Percentiles rank a stretch among this genome's conserved stretches.
Conservation (phyloP, 2,329 filamentous ascomycete species). For the Trichoderma harzianum region DNA sequence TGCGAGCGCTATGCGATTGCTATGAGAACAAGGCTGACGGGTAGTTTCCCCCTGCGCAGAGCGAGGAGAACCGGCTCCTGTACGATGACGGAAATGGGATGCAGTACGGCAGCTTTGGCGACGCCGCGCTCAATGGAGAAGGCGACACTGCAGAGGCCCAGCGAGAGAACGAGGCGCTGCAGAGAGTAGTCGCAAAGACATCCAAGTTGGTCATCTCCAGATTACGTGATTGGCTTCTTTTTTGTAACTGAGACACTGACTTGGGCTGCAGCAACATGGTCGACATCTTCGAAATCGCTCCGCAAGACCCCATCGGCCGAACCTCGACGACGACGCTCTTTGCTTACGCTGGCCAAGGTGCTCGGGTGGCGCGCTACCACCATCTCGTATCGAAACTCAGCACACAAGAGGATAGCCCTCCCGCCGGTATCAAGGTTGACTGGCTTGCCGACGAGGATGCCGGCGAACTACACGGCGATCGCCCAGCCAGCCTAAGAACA, state of each 20-base stretch:
- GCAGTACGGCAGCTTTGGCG: constrained; percentile 62
- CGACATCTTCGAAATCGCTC: constrained; percentile 64
- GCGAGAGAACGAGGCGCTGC: constrained; percentile 61
- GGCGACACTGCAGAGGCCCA: constrained; percentile 61
- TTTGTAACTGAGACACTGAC: constrained; percentile 5
- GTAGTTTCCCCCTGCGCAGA: constrained; percentile 34
- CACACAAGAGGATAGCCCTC: constrained; percentile 39
- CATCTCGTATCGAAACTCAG: constrained; percentile 59
- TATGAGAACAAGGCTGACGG: constrained; percentile 11
- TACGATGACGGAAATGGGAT: constrained; percentile 58
- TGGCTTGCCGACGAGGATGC: constrained; percentile 53
- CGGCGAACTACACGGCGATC: constrained; percentile 43
- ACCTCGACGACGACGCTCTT: constrained; percentile 43
- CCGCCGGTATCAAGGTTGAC: constrained; percentile 49
- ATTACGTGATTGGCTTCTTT: background rate
- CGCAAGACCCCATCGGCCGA: constrained; percentile 43
- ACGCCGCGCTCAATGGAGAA: constrained; percentile 51
- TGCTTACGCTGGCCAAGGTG: constrained; percentile 52
- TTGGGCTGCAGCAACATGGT: constrained; percentile 57
- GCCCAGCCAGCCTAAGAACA: constrained; percentile 32
- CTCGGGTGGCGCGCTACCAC: constrained; percentile 56
- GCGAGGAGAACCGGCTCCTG: constrained; percentile 56
- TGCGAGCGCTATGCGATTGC: background rate
- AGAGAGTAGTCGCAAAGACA: constrained; percentile 61
- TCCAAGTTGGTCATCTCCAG: constrained; percentile 51